Conservation (phyloP, 768 basidiomycete species). For the Amanita muscaria region DNA sequence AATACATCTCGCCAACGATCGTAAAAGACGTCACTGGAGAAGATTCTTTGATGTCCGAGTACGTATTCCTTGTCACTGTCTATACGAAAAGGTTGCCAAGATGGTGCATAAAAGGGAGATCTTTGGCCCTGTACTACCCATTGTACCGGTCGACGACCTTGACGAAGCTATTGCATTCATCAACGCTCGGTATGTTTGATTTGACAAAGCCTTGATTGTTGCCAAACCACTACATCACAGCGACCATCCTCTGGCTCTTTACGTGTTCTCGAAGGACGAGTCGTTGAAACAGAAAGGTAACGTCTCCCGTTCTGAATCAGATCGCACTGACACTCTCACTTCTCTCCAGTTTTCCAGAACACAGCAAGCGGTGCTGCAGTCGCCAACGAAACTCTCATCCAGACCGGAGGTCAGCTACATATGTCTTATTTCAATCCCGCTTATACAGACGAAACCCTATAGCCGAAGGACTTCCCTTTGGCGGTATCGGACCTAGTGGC, state of each 20-base stretch:
- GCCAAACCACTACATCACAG: constrained; percentile 23
- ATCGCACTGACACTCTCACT: too few species aligned
- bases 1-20: constrained; percentile 7
- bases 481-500: constrained; percentile 19
- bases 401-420: constrained; percentile 37
- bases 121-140: constrained; percentile 75
- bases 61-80: background rate
- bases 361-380: constrained; percentile 66
- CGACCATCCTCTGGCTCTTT: constrained; percentile 67
- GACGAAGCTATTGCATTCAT: constrained; percentile 69
- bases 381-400: constrained; percentile 66
- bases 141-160: constrained; percentile 60
- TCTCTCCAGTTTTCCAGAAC: constrained; percentile 56
- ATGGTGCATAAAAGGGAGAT: constrained; percentile 46
- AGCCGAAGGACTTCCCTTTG: constrained; percentile 21
- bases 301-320: too few species aligned
- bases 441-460: background rate
- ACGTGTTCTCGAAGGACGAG: constrained; percentile 61
- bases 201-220: background rate
- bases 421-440: background rate
- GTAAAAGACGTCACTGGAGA: constrained; percentile 1
- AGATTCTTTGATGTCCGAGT: constrained; percentile 8
- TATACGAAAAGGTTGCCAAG: too few species aligned
- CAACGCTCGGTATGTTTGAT: constrained; percentile 36
- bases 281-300: constrained; percentile 54